Base-by-base conservation (phyloP, 2,329 filamentous ascomycete species). In the Phialemonium atrogriseum region DNA sequence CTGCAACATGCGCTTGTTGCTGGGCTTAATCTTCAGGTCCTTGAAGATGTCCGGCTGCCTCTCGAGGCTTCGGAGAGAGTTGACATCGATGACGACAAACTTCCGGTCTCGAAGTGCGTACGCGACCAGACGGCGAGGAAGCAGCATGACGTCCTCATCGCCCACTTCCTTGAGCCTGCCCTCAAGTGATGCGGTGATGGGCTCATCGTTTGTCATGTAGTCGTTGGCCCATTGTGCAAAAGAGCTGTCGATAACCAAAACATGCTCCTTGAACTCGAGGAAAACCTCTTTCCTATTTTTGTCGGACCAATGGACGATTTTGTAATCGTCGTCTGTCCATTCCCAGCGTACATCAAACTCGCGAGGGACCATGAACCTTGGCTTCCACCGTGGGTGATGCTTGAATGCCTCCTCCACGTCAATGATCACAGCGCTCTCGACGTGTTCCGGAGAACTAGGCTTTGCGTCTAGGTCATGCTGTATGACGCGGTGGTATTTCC, bases 351-450 rank as follows among this genome's bases (percentile, higher is more conserved):
- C 34, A 16, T 24, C 24, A 14, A 37, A 37, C n/a, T 37, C 36
- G 12, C 35, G 26, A 10, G 25, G 22, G 9, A 26, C 30, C 6
- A 22, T 30, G 3, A 28, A 19, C 2, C 27, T 18, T 12, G 36
- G 36, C 10, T 31, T 31, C 36, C 36, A 38, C 10, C 11, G 4
- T 4, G 36, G 36, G 16, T 26, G 35, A 5, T 29, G 21, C 24
- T 38, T 24, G 14, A 35, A 38, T 5, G 37, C 37, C 28, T 39
- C 34, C 10, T 14, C 24, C 24, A 39, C 36, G 21, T 39, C 37
- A 8, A 39, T 34, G 18, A 39, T 33, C n/a, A 39, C 37, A 18
- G 34, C 37, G 31, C 37, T 36, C 12, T 39, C 28, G 20, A 39
- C 32, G 24, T 34, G 31, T 18, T 38, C 36, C 2, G 36, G 36